These are phyloP conservation scores for Nemania bipapillata DNA, from an alignment of 2,329 filamentous ascomycete genomes.

Conservation along the genomic window DNA sequence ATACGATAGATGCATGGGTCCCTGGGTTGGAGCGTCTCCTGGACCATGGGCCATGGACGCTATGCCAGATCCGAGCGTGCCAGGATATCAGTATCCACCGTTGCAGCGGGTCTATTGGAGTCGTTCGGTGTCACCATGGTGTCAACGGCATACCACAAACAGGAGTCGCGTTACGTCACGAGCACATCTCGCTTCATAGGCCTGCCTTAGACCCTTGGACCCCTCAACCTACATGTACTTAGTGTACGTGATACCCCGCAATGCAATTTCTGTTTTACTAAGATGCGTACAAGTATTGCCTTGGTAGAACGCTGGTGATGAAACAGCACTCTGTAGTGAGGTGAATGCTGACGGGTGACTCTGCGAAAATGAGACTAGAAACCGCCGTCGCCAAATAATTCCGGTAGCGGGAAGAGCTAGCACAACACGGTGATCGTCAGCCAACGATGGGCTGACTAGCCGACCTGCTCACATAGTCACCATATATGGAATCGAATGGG, in stretches of 20 bases:
- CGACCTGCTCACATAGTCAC: neutral
- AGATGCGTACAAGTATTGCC: neutral
- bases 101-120: neutral
- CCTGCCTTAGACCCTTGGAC: too few relatives aligned
- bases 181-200: neutral
- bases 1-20: neutral
- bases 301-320: neutral
- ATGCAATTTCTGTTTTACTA: neutral
- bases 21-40: neutral
- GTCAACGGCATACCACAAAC: conserved; percentile 2
- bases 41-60: neutral
- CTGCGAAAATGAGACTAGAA: neutral
- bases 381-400: neutral
- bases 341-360: neutral
- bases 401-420: neutral
- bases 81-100: neutral
- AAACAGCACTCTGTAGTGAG: neutral
- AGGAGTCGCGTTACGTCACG: conserved; percentile 2
- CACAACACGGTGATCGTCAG: conserved; percentile 1
- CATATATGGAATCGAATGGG: neutral
- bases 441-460: neutral
- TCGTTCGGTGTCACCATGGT: conserved; percentile 1
- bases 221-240: neutral
- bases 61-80: neutral
- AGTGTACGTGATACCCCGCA: neutral